Conservation (phyloP, 1,284 basidiomycete genomes). For the Entoloma clypeatum region DNA sequence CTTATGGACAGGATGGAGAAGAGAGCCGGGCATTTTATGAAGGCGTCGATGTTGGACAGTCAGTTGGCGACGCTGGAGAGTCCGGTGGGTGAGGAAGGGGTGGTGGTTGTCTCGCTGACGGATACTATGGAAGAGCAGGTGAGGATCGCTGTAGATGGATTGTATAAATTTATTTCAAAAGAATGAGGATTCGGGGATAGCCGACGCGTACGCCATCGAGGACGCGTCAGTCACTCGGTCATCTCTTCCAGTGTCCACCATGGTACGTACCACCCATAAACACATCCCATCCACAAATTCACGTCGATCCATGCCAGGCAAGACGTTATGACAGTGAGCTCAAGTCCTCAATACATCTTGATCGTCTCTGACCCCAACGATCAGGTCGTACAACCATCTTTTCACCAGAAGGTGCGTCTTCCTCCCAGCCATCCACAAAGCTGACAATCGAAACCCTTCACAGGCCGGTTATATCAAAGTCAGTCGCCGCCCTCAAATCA, state of each 20-base stretch:
- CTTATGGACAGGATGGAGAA: conserved; percentile 68
- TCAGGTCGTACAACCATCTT: conserved; percentile 92
- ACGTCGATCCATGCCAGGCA: conserved; percentile 45
- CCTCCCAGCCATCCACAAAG: conserved; percentile 4
- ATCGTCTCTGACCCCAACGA: conserved; percentile 13
- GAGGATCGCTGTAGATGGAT: conserved; percentile 25
- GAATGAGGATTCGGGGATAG: background rate
- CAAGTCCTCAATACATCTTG: background rate
- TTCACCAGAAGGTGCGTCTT: conserved; percentile 83
- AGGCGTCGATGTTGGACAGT: conserved; percentile 81
- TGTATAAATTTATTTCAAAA: conserved; percentile 8
- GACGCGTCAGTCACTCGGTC: conserved; percentile 32
- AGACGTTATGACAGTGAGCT: conserved; percentile 86
- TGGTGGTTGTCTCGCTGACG: conserved; percentile 63
- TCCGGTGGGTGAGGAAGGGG: conserved; percentile 67
- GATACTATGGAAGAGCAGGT: conserved; percentile 59
- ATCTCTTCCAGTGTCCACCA: conserved; percentile 21
- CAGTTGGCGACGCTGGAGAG: conserved; percentile 80
- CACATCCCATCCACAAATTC: background rate
- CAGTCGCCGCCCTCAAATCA: conserved; percentile 24
- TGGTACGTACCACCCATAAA: conserved; percentile 25
- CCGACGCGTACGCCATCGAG: conserved; percentile 37
- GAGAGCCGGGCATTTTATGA: conserved; percentile 86
- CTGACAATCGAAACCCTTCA: conserved; percentile 12
- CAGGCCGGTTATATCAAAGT: conserved; percentile 92